Percentiles rank a stretch among this genome's conserved stretches.
phyloP scores from a whole-genome alignment of 2,329 filamentous ascomycete genomes.

The Xylariales sp. region DNA sequence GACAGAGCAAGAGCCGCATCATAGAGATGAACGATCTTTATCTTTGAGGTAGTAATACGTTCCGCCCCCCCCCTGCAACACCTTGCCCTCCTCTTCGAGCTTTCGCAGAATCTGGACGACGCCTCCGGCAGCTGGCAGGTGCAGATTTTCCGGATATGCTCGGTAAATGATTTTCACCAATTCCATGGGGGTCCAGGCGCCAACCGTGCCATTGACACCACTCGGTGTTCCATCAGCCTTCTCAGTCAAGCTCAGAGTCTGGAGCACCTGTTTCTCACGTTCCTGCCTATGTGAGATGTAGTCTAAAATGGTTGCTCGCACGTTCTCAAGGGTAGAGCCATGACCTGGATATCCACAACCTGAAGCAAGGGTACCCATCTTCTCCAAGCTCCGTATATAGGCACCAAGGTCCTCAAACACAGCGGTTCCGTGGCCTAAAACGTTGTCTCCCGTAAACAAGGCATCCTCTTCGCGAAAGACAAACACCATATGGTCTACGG shows the following conservation, averaged over 20 bases:
- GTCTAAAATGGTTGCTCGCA: slow-evolving; percentile 66
- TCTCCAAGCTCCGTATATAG: slow-evolving; percentile 65
- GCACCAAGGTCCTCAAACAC: slow-evolving; percentile 73
- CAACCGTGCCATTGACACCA: slow-evolving; percentile 13
- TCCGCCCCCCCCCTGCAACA: slow-evolving; percentile 34
- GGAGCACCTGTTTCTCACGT: slow-evolving; percentile 74
- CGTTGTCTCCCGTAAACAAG: slow-evolving; percentile 86
- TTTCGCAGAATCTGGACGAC: slow-evolving; percentile 77
- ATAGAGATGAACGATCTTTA: no score
- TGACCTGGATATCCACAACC: slow-evolving; percentile 84
- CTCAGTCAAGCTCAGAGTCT: slow-evolving; percentile 48
- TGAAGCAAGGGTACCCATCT: slow-evolving; percentile 62
- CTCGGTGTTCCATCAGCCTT: slow-evolving; percentile 13
- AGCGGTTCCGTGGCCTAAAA: slow-evolving; percentile 80
- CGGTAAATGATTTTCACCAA: slow-evolving; percentile 86
- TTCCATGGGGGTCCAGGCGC: slow-evolving; percentile 67
- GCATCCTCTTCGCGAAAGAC: slow-evolving; percentile 73
- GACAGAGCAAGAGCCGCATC: no score
- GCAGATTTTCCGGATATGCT: slow-evolving; percentile 71
- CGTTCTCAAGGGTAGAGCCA: slow-evolving; percentile 72
- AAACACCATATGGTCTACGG: slow-evolving; percentile 77
- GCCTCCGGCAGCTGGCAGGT: slow-evolving; percentile 70
- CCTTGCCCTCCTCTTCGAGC: slow-evolving; percentile 69
- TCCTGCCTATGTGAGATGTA: slow-evolving; percentile 79
- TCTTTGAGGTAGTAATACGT: no score